Evolutionary conservation across 2,329 filamentous ascomycete species (phyloP).

Genomic region (Neopestalotiopsis clavispora): DNA sequence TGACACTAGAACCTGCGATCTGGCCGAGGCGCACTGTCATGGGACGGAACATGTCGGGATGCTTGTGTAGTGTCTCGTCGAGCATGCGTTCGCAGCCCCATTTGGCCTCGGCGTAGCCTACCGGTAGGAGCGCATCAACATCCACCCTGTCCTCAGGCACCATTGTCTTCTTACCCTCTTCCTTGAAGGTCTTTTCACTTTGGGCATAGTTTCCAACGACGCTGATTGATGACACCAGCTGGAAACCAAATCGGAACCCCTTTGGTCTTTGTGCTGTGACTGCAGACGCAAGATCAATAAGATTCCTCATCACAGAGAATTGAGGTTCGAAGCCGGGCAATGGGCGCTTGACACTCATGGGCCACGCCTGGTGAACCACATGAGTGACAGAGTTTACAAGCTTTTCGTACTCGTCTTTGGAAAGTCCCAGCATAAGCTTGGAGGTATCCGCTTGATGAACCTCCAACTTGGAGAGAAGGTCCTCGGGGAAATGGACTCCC

Average conservation of each 20-base stretch:
- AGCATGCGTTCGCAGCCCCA: slow-evolving; percentile 55
- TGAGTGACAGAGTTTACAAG: slow-evolving; percentile 45
- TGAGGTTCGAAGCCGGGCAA: slow-evolving; percentile 54
- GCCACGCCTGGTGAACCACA: slow-evolving; percentile 60
- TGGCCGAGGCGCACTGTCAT: slow-evolving; percentile 54
- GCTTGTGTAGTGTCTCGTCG: slow-evolving; percentile 48
- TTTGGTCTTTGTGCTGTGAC: slow-evolving; percentile 27
- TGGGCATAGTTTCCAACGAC: slow-evolving; percentile 39
- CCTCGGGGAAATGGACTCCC: slow-evolving; percentile 7
- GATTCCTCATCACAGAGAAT: slow-evolving; percentile 53
- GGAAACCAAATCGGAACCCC: slow-evolving; percentile 38
- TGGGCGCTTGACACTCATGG: slow-evolving; percentile 57
- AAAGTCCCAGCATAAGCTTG: slow-evolving; percentile 52
- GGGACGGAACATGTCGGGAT: slow-evolving; percentile 46
- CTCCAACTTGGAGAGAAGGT: slow-evolving; percentile 3
- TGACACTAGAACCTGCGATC: slow-evolving; percentile 53
- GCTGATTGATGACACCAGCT: slow-evolving; percentile 48
- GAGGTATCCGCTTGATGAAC: slow-evolving; percentile 48
- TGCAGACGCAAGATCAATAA: slow-evolving; percentile 49
- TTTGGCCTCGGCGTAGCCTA: slow-evolving; percentile 59
- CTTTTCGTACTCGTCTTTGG: slow-evolving; percentile 38
- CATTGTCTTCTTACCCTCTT: slow-evolving; percentile 12
- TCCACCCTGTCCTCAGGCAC: slow-evolving; percentile 49
- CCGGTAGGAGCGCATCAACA: slow-evolving; percentile 45
- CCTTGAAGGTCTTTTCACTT: slow-evolving; percentile 22